phyloP scores from a whole-genome alignment of 2,329 filamentous ascomycete genomes.

The Neoascochyta sp. region DNA sequence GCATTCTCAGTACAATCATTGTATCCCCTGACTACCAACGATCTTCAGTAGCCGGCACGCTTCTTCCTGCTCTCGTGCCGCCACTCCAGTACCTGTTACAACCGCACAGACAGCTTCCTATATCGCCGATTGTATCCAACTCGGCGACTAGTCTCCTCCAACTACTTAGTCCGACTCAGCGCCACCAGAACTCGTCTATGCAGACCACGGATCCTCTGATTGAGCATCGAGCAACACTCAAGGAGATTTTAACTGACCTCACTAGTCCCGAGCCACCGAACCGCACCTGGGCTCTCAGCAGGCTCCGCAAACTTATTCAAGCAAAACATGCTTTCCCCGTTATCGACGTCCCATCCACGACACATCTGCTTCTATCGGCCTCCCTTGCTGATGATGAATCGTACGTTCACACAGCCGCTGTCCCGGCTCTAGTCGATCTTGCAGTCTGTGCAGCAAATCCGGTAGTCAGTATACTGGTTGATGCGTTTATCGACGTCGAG shows the following conservation, averaged over 20 bases:
- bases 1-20: conserved; percentile 39
- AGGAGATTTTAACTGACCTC: conserved; percentile 23
- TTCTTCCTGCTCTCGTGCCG: conserved; percentile 8
- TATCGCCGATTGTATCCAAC: conserved; percentile 21
- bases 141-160: conserved; percentile 45
- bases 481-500: conserved; percentile 66
- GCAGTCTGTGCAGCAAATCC: conserved; percentile 60
- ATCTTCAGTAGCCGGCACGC: conserved; percentile 18
- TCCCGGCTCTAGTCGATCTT: conserved; percentile 62
- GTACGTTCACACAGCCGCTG: conserved; percentile 66
- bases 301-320: conserved; percentile 48
- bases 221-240: conserved; percentile 36
- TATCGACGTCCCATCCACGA: conserved; percentile 62
- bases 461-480: conserved; percentile 59
- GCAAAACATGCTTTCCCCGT: conserved; percentile 50
- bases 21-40: conserved; percentile 33
- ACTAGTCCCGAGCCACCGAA: conserved; percentile 36
- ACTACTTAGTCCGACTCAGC: conserved; percentile 51
- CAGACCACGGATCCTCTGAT: conserved; percentile 45
- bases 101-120: conserved; percentile 2
- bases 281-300: conserved; percentile 36
- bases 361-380: conserved; percentile 62
- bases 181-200: conserved; percentile 26
- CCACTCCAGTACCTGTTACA: conserved; percentile 25
- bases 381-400: conserved; percentile 65